Percentiles rank a stretch among this genome's conserved stretches.
Conservation (phyloP, 305 asterid genomes). For the Fraxinus floribunda region DNA sequence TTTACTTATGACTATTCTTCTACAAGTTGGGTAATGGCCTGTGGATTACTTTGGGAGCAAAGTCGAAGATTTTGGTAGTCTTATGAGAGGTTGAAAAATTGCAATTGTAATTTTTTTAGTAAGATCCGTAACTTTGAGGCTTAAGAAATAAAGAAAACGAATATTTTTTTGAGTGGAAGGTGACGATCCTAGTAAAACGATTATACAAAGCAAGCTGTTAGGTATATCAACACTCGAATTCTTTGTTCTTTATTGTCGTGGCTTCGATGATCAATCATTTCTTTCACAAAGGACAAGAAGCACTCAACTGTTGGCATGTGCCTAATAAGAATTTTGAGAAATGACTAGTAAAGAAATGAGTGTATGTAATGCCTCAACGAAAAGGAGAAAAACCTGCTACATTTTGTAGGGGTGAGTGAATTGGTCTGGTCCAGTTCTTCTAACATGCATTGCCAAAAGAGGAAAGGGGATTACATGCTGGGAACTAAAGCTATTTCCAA, state of each 20-base stretch:
- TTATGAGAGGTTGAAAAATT: not conserved
- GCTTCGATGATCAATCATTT: not conserved
- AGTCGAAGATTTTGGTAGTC: not conserved
- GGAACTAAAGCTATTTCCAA: not conserved
- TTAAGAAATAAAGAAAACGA: not conserved
- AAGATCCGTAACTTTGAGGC: not conserved
- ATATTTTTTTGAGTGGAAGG: not conserved
- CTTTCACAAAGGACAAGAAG: not conserved
- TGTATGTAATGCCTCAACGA: constrained; percentile 20
- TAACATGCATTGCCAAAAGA: not conserved
- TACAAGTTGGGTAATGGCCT: not conserved
- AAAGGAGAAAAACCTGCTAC: constrained; percentile 16
- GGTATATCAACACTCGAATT: not conserved
- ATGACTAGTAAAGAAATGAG: constrained; percentile 8
- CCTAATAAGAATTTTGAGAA: not conserved
- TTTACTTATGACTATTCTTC: not conserved
- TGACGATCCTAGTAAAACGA: not conserved
- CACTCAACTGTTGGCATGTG: not conserved
- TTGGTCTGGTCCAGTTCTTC: not conserved
- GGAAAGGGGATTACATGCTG: not conserved
- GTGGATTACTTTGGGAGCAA: not conserved
- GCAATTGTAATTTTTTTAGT: not conserved
- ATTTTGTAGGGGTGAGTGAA: not conserved
- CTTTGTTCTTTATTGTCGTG: not conserved
- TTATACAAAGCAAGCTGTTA: not conserved